Evolutionary conservation across 306 rosid genomes (phyloP).

Genomic region (Fragaria nilgerrensis): DNA sequence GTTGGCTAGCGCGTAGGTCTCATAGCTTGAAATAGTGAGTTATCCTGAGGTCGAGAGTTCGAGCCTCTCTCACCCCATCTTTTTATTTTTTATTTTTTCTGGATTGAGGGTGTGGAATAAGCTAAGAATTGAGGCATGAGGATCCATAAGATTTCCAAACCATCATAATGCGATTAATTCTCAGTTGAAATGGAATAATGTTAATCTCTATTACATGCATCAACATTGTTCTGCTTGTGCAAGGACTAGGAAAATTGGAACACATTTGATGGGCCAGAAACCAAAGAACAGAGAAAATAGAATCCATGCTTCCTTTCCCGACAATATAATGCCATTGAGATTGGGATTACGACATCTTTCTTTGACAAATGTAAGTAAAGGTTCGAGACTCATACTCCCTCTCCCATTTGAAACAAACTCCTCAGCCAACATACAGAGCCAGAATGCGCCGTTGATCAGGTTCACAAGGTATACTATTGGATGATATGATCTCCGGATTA

Average conservation of each 20-base stretch:
- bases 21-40: constrained; percentile 45
- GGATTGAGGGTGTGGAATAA: too few species aligned
- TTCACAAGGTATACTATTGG: neutral
- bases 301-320: neutral
- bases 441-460: neutral
- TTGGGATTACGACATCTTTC: too few species aligned
- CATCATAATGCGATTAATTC: too few species aligned
- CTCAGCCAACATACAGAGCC: neutral
- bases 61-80: constrained; percentile 6
- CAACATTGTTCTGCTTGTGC: neutral
- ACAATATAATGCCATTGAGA: too few species aligned
- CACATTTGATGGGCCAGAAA: neutral
- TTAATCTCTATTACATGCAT: neutral
- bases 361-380: neutral
- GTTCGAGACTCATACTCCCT: neutral
- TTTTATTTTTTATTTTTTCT: too few species aligned
- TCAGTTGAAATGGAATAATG: too few species aligned
- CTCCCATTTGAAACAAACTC: neutral
- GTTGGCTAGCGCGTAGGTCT: constrained; percentile 78
- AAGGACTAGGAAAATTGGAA: neutral
- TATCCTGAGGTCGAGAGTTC: constrained; percentile 73
- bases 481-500: too few species aligned
- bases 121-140: too few species aligned
- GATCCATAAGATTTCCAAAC: too few species aligned
- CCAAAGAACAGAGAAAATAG: neutral